Percentiles rank a stretch among this genome's conserved stretches.
Evolutionary conservation across 2,329 filamentous ascomycete genomes (phyloP).

Genomic region (Diaporthe caulivora): DNA sequence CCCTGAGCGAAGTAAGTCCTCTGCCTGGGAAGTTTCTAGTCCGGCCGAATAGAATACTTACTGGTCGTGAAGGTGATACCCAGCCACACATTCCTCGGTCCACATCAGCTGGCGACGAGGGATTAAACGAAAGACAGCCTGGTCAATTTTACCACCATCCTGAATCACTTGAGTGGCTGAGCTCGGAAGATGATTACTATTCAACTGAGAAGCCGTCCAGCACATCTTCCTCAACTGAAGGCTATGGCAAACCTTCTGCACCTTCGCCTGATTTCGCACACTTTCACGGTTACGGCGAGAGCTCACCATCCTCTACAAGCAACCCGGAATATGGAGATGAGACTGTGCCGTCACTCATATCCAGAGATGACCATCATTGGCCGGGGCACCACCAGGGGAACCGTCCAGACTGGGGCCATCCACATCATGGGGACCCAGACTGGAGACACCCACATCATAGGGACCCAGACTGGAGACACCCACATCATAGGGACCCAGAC

Average conservation of each 20-base stretch:
- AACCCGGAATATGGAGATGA: neutral
- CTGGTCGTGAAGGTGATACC: neutral
- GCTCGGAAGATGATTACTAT: neutral
- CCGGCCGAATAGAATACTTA: neutral
- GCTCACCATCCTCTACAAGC: neutral
- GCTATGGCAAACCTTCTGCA: neutral
- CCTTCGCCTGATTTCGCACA: neutral
- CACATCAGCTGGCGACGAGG: neutral
- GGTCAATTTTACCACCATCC: neutral
- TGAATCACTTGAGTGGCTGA: neutral
- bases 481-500: neutral
- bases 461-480: neutral
- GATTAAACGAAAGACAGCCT: neutral
- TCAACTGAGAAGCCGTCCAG: neutral
- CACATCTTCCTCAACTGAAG: neutral
- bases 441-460: too few species aligned
- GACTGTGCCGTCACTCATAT: neutral
- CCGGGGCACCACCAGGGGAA: neutral
- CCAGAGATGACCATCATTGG: constrained; percentile 6
- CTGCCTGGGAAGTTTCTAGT: neutral
- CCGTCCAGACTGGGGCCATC: neutral
- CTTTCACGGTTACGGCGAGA: neutral
- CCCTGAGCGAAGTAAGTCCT: neutral
- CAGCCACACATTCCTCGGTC: neutral
- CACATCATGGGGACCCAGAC: neutral